Evolutionary conservation across 352 stramenopile species (phyloP), one percentile per base, ranked within the genome.

Genomic region (Pythium dissotocum): DNA sequence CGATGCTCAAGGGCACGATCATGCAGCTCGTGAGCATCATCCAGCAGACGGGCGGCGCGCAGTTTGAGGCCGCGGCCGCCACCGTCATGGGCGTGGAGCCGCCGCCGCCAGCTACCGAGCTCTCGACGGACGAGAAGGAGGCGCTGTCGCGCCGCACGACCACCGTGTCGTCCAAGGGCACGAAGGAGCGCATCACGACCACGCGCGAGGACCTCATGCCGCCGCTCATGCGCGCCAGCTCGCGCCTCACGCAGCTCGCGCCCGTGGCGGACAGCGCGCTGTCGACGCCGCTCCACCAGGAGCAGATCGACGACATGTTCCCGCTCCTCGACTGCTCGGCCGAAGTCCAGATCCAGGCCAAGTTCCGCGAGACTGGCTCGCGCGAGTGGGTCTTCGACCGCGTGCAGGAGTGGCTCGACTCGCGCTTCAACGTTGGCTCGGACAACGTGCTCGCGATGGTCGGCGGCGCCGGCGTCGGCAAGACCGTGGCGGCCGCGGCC

Each of bases 231-330:
- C 77, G 77, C n/a, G 55, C 69, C 12, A 81, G 71, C 36, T 48
- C 70, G 16, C 70, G 86, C 28, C 63, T 90, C 4, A 90, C 86
- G 60, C 80, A 89, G 56, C 58, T 92, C 35, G 82, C 80, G 3
- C 83, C 86, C 0, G 82, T 94, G 2, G 84, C 82, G 1, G 86
- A 94, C 64, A 78, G 79, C 30, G 82, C 77, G 48, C 71, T 94
- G 35, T 93, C 84, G 18, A 88, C 73, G 26, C 86, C 86, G 9
- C 63, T 94, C 32, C 61, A 67, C n/a, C 63, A 83, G 48, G 75
- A 89, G 58, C 81, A 93, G 62, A 90, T 94, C 61, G 83, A 91
- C 68, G 81, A 93, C n/a, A 77, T 93, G 69, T 94, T 94, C 72
- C 86, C 86, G 32, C 71, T 90, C 12, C 75, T 94, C n/a, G 86